Base-by-base conservation (phyloP, 2,329 filamentous ascomycete species). In the Aspergillus awamori region DNA sequence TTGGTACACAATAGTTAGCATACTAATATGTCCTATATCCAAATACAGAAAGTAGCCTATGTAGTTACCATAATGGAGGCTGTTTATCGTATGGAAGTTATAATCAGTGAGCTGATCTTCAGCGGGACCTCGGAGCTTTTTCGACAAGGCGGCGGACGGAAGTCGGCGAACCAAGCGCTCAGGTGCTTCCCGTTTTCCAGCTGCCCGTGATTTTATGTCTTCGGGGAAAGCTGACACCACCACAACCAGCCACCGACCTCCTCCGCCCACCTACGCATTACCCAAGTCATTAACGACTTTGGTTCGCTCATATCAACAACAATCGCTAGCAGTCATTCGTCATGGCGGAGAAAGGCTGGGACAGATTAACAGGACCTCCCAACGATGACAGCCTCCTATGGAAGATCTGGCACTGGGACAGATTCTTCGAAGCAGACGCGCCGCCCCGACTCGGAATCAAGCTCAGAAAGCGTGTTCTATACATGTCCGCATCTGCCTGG, bases 401-500 rank as follows among this genome's bases (percentile, higher is more conserved):
- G 36, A 74, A 73, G 59, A 62, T 75, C 36, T 56, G 74, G n/a
- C 63, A 74, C 43, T 76, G 73, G 74, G 70, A 76, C 61, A 75
- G 73, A 56, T 66, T 76, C 47, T 77, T 78, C 61, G 72, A 76
- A 57, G 74, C 74, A 13, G 70, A 73, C 60, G 71, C 70, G 28
- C 74, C 75, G 48, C 73, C 76, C 24, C 71, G 85, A 59, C 79
- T 87, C 28, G 89, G 88, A 36, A 84, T 93, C 58, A 84, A 87
- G 52, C 85, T 89, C 47, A 78, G 85, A 38, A 73, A 85, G 17
- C 89, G 92, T 61, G 82, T 95, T 39, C 83, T 89, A 38, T 80
- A 90, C 55, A 88, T 89, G 11, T 82, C 87, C 3, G 64, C 84
- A 10, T 79, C 87, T 26, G 87, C 89, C 6, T 90, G 91, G 67